A percentile compares a stretch with the other conserved stretches of the same genome.
Conservation (phyloP, 129 eudicot species). For the Ambrosia artemisiifolia region DNA sequence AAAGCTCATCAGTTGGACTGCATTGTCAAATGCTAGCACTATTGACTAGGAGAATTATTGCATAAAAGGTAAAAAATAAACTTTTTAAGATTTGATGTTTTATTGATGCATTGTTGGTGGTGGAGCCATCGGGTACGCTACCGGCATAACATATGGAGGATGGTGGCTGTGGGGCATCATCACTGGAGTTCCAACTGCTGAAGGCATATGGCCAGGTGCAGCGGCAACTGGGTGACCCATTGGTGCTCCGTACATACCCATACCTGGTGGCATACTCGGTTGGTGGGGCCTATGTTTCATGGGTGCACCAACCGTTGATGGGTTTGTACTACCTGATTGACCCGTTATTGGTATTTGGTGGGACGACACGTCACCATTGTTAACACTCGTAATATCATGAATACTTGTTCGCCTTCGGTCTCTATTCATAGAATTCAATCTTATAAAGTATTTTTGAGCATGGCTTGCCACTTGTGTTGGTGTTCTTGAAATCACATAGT, state of each 20-base stretch:
- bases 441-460: constrained; percentile 89
- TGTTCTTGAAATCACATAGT: constrained; percentile 86
- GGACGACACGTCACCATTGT: constrained; percentile 60
- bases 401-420: constrained; percentile 91
- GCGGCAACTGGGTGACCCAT: constrained; percentile 81
- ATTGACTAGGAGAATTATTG: constrained; percentile 36
- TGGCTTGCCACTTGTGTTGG: constrained; percentile 98
- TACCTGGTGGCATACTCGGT: constrained; percentile 55
- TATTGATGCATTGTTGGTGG: constrained; percentile 77
- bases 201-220: constrained; percentile 67
- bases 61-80: constrained; percentile 20
- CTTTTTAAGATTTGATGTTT: constrained; percentile 1
- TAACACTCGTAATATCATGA: constrained; percentile 84
- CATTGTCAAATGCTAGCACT: constrained; percentile 37
- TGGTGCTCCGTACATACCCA: constrained; percentile 86
- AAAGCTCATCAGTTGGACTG: constrained; percentile 35
- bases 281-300: constrained; percentile 55
- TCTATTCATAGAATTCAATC: constrained; percentile 79
- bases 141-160: constrained; percentile 71
- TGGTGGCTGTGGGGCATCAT: constrained; percentile 81
- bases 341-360: constrained; percentile 81
- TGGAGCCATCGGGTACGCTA: constrained; percentile 86
- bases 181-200: constrained; percentile 94
- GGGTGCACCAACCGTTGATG: constrained; percentile 41
- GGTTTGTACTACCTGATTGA: constrained; percentile 52